phyloP scores from a whole-genome alignment of 768 basidiomycete species.

The Dictyophora rubrovolvata region DNA sequence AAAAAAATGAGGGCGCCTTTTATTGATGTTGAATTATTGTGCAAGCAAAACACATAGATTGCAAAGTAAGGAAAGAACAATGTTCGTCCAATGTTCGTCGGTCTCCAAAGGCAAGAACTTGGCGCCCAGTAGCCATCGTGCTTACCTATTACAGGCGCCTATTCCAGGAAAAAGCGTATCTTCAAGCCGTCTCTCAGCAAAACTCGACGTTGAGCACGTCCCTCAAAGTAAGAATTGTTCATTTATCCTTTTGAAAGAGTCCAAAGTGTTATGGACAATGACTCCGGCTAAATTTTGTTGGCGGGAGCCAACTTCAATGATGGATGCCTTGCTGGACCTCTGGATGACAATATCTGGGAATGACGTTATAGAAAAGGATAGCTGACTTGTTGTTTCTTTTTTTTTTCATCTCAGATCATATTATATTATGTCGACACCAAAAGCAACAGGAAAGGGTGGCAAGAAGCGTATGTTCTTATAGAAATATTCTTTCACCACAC shows the following conservation, averaged over 20 bases:
- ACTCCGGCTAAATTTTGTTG: slow-evolving; percentile 7
- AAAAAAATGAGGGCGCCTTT: no score
- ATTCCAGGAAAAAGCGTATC: background rate
- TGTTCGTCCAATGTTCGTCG: no score
- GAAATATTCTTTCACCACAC: background rate
- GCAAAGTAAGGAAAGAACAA: no score
- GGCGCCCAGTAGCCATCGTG: background rate
- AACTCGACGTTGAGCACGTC: slow-evolving; percentile 15
- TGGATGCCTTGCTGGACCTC: slow-evolving; percentile 1
- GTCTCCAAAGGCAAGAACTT: no score
- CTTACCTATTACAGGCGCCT: background rate
- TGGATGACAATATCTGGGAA: background rate
- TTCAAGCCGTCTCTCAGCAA: slow-evolving; percentile 1
- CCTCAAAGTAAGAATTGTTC: slow-evolving; percentile 21
- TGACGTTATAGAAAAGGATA: background rate
- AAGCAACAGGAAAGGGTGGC: slow-evolving; percentile 8
- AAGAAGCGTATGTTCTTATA: slow-evolving; percentile 5
- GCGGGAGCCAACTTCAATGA: slow-evolving; percentile 6
- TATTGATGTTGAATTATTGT: no score
- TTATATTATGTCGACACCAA: slow-evolving; percentile 9
- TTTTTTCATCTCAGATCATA: background rate
- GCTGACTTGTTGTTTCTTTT: background rate
- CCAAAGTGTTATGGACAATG: slow-evolving; percentile 3
- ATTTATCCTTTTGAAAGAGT: background rate
- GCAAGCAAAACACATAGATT: no score